Evolutionary conservation across 2,329 filamentous ascomycete genomes (phyloP).

Genomic region (Talaromyces sp.): DNA sequence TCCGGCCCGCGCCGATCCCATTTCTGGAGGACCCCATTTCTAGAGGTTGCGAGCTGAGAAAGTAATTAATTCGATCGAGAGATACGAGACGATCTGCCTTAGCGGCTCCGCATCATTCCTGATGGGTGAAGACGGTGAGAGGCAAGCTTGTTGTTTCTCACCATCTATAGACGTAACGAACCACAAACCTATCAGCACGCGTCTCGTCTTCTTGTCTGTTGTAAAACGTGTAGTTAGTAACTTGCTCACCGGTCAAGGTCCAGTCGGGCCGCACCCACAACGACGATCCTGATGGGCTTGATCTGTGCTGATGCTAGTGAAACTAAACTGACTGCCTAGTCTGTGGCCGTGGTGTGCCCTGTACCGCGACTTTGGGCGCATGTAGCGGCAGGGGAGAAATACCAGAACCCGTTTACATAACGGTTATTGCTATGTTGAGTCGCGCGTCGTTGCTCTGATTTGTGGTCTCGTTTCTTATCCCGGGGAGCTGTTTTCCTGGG

Average conservation of each 20-base stretch:
- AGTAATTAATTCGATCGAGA: background rate
- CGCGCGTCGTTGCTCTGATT: background rate
- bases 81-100: background rate
- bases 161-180: background rate
- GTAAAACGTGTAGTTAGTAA: background rate
- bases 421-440: background rate
- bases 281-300: background rate
- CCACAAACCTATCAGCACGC: background rate
- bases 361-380: conserved; percentile 1
- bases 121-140: too few species aligned
- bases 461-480: background rate
- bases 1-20: background rate
- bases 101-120: background rate
- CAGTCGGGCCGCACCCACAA: background rate
- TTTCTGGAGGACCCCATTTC: too few species aligned
- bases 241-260: background rate
- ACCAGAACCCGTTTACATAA: background rate
- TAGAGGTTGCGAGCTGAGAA: background rate
- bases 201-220: background rate
- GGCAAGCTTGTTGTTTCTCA: background rate
- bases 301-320: background rate
- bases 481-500: background rate
- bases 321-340: background rate
- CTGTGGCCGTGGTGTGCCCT: background rate
- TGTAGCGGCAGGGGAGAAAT: conserved; percentile 6